Conservation (phyloP, 306 rosid genomes). For the Fragaria vesca region DNA sequence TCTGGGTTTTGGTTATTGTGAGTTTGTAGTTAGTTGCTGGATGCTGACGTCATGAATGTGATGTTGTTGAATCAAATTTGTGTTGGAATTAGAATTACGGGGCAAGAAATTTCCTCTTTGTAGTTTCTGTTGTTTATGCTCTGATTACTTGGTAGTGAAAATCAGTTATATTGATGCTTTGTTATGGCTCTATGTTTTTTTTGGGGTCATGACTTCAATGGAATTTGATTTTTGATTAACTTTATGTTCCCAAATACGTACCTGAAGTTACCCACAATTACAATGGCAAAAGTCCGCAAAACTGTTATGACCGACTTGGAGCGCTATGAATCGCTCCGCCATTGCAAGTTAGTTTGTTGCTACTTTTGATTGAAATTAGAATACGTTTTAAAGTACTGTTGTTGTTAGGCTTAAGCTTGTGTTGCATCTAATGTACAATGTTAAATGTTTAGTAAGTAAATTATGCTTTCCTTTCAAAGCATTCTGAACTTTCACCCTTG, state of each 20-base stretch:
- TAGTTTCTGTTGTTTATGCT: neutral
- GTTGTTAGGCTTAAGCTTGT: neutral
- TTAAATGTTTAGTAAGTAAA: neutral
- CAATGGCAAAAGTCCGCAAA: slow-evolving; percentile 56
- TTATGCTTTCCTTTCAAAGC: neutral
- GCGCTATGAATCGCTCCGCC: slow-evolving; percentile 93
- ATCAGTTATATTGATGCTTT: neutral
- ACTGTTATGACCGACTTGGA: slow-evolving; percentile 91
- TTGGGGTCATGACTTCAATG: neutral
- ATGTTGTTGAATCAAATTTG: neutral
- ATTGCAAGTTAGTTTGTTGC: slow-evolving; percentile 64
- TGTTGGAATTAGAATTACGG: neutral
- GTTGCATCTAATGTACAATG: neutral
- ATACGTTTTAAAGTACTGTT: neutral
- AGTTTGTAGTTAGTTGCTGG: neutral
- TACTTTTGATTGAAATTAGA: neutral
- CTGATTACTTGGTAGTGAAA: neutral
- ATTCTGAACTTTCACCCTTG: neutral
- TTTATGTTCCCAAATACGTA: slow-evolving; percentile 75
- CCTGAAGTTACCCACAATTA: slow-evolving; percentile 71
- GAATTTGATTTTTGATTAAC: slow-evolving; percentile 6
- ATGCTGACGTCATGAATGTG: neutral
- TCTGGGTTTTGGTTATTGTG: neutral
- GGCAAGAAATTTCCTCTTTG: neutral
- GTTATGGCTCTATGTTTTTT: neutral